Evolutionary conservation across 225 moss, liverwort and hornwort species (phyloP), one percentile per base, ranked within the genome.

Genomic region (Bryum argenteum): DNA sequence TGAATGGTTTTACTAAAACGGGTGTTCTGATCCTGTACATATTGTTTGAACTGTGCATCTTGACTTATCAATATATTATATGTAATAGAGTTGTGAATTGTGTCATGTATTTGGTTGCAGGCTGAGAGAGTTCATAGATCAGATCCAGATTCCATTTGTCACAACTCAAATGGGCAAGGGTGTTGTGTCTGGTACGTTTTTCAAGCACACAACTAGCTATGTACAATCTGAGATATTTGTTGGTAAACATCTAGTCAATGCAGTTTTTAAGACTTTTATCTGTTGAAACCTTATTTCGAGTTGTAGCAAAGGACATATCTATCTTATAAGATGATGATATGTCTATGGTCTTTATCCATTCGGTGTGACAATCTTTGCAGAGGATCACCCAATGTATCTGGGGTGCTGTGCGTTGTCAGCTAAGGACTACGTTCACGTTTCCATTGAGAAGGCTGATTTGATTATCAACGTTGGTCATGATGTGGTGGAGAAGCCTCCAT

Each of bases 81-180:
- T 47, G 16, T 10, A 44, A 12, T 13, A 48, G 15, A 48, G 5
- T 48, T 6, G 3, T 71, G 58, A 61, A 51, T 56, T 45, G 10
- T 54, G 11, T 37, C 63, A 33, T 64, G 65, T 21, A 54, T 11
- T 10, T 54, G 63, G 22, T 62, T 75, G 67, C 92, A 95, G 94
- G 94, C 84, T 93, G 67, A 67, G 62, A 60, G 81, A 91, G 76
- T 91, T 96, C 70, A 75, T 96, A 42, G 90, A 96, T 71, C 66
- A 96, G 75, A 47, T 96, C 66, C 70, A 73, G 17, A 89, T 96
- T 33, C 96, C 96, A 26, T 96, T 96, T 62, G 84, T 88, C 55
- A 91, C 93, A 39, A 96, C 96, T 70, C 96, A 96, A 84, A 96
- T 96, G 96, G 96, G 96, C 72, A 96, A 96, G 78, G 96, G 96